These are phyloP conservation scores for Rhynchospora pubera DNA, from an alignment of 176 grass and related monocot genomes.

Conservation along the genomic window DNA sequence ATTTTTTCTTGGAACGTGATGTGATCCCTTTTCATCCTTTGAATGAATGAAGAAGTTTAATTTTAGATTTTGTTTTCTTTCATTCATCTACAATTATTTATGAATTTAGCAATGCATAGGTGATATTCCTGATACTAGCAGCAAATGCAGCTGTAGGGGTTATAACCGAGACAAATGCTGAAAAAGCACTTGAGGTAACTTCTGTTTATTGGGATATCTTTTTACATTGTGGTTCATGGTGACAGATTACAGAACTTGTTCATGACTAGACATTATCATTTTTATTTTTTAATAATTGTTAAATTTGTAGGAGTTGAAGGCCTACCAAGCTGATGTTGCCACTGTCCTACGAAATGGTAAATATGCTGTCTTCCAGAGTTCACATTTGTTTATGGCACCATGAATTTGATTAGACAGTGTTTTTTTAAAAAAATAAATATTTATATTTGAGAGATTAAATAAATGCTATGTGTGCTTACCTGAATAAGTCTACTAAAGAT, in stretches of 20 bases:
- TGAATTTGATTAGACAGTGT: neutral
- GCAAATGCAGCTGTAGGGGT: constrained; percentile 97
- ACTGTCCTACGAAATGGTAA: constrained; percentile 93
- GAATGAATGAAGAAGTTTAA: neutral
- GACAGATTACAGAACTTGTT: neutral
- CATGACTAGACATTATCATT: neutral
- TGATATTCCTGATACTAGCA: constrained; percentile 95
- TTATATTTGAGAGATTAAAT: neutral
- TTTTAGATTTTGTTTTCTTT: constrained; percentile 15
- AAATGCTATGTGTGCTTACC: neutral
- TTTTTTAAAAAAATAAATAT: neutral
- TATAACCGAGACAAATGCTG: constrained; percentile 99
- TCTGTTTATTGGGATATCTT: neutral
- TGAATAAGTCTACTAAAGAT: neutral
- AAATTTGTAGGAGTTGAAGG: constrained; percentile 70
- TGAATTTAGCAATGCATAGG: constrained; percentile 34
- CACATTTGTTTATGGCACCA: neutral
- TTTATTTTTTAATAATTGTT: constrained; percentile 29
- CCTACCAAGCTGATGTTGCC: constrained; percentile 98
- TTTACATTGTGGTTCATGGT: neutral
- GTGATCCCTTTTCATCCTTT: neutral
- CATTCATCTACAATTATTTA: neutral
- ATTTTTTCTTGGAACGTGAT: neutral
- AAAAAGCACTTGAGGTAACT: constrained; percentile 92
- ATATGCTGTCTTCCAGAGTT: neutral